Percentiles rank a stretch among this genome's conserved stretches.
These are phyloP conservation scores for Hericium rajendrae DNA, from an alignment of 768 basidiomycete species.

Conservation along the genomic window DNA sequence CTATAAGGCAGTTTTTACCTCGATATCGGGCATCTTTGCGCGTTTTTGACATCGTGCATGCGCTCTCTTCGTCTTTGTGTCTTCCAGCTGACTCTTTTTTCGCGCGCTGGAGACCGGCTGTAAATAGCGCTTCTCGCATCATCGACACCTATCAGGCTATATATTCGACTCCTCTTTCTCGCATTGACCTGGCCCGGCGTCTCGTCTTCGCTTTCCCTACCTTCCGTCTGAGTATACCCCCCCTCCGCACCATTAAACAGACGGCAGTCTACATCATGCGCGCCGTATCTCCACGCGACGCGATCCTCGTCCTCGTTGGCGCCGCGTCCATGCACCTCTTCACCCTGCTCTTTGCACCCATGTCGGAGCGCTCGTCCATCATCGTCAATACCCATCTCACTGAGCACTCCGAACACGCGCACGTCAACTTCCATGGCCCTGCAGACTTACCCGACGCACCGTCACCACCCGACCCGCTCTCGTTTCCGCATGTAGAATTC, in stretches of 20 bases:
- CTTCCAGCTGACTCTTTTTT: too few relatives aligned
- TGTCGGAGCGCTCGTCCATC: background rate
- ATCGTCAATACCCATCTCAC: constrained; percentile 16
- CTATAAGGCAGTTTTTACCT: too few relatives aligned
- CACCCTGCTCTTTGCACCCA: constrained; percentile 25
- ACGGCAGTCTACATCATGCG: constrained; percentile 14
- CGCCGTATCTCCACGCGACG: constrained; percentile 44
- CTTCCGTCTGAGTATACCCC: background rate
- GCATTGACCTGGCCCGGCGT: too few relatives aligned
- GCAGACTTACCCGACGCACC: background rate
- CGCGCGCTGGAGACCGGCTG: too few relatives aligned
- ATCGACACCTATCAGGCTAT: too few relatives aligned
- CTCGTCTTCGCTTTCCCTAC: too few relatives aligned
- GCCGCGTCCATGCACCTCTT: constrained; percentile 47
- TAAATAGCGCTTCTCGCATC: too few relatives aligned
- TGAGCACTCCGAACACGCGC: background rate
- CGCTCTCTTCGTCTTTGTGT: too few relatives aligned
- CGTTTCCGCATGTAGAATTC: background rate
- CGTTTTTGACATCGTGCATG: too few relatives aligned
- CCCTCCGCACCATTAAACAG: background rate
- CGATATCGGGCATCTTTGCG: too few relatives aligned
- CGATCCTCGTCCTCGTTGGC: constrained; percentile 47
- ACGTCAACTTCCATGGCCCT: background rate
- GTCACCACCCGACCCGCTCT: background rate
- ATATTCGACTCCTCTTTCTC: too few relatives aligned